Evolutionary conservation across 2,329 filamentous ascomycete species (phyloP), one percentile per base, ranked within the genome.

Genomic region (Cadophora gregata): DNA sequence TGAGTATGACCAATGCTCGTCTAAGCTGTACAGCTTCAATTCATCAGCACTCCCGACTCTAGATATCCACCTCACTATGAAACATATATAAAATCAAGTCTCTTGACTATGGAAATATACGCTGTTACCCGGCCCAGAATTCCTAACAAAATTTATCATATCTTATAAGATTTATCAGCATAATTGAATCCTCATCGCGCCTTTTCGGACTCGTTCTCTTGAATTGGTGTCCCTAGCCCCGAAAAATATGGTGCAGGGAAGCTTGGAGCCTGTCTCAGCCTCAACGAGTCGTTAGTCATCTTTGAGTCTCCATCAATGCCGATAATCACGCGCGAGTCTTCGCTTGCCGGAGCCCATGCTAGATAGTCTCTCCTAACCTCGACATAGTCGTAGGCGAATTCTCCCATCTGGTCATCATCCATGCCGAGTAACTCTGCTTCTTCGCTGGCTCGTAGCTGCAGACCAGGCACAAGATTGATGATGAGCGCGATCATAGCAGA

Each of bases 311-410:
- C n/a, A 51, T 56, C 61, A 31, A 47, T 45, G 16, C 50, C 51
- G 3, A 55, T 45, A 19, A 61, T 87, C 68, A 85, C 81, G 64
- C 83, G 79, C 60, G 84, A 82, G 56, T 70, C 70, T 65, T 72
- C 68, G 33, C 87, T 89, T 42, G 90, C 88, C 0, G 92, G 92
- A 33, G 90, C 93, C 92, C 92, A 95, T 67, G 92, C 92, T 42
- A 95, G 86, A 83, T 94, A 95, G 80, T 96, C 92, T 74, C 92
- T 88, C 77, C 92, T 90, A 65, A 95, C 91, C 84, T 96, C 92
- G 71, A 96, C 92, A 78, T 95, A 96, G 78, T 96, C 92, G 82
- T 95, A 95, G 9, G 92, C 92, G 77, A 95, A 96, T 80, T 96
- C 92, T 79, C 92, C 92, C 74, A 95, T 90, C 81, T 95, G 92